Conservation (phyloP, 1,284 basidiomycete genomes). For the Ganoderma resinaceum region DNA sequence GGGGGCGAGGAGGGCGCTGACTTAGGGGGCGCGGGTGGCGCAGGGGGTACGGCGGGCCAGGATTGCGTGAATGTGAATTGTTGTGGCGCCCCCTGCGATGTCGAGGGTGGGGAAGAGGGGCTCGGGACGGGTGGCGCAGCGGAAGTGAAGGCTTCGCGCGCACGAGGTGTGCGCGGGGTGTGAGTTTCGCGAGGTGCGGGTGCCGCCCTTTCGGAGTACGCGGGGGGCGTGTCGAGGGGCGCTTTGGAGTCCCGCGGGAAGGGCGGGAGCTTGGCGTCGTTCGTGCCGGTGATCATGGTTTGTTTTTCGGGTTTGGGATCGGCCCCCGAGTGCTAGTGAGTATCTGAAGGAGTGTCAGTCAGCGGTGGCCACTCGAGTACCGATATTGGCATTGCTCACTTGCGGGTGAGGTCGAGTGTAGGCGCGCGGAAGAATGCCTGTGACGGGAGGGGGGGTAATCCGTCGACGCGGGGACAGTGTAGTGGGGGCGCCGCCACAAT, state of each 20-base stretch:
- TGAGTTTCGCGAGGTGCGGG: not conserved
- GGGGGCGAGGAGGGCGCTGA: not conserved
- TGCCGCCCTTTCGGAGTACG: not conserved
- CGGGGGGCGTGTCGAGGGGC: slow-evolving; percentile 3
- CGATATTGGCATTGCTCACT: not conserved
- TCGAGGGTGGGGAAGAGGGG: not conserved
- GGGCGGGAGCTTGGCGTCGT: slow-evolving; percentile 5
- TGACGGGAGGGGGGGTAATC: not conserved
- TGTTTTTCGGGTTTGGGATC: not conserved
- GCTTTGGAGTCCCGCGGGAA: not conserved
- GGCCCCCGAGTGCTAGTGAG: not conserved
- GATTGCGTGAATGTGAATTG: not conserved
- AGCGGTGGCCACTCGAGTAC: not conserved
- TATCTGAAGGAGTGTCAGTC: not conserved
- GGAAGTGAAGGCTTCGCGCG: not conserved
- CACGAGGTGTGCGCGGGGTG: too few relatives aligned
- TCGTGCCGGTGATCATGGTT: slow-evolving; percentile 7
- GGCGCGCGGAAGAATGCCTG: not conserved
- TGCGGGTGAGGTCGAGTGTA: not conserved
- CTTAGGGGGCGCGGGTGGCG: not conserved
- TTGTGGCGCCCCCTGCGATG: not conserved
- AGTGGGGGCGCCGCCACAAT: not conserved
- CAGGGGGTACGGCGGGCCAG: not conserved
- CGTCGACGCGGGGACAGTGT: not conserved
- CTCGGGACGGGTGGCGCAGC: too few relatives aligned